Percentiles rank a stretch among this genome's conserved stretches.
phyloP scores from a whole-genome alignment of 2,329 filamentous ascomycete species.

The Aureobasidium leucospermi region DNA sequence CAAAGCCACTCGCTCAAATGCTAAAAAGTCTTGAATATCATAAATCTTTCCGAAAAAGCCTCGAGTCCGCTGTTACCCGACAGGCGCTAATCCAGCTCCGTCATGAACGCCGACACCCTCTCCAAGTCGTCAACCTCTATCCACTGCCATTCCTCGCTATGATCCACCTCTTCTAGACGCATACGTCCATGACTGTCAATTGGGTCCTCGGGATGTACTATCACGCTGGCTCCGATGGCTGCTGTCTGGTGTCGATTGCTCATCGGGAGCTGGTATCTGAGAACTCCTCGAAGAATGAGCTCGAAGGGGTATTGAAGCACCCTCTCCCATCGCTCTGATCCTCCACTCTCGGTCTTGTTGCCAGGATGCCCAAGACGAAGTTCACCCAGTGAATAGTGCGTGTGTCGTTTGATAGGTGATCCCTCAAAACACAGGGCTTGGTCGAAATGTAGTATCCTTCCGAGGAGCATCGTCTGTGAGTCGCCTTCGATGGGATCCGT shows the following conservation, averaged over 20 bases:
- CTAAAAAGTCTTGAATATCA: slow-evolving; percentile 5
- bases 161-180: slow-evolving; percentile 23
- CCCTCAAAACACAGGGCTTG: slow-evolving; percentile 84
- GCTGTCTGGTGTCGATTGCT: slow-evolving; percentile 48
- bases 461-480: slow-evolving; percentile 82
- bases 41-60: neutral
- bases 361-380: slow-evolving; percentile 76
- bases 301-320: slow-evolving; percentile 91
- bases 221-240: slow-evolving; percentile 36
- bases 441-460: slow-evolving; percentile 78
- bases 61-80: neutral
- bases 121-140: slow-evolving; percentile 18
- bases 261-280: slow-evolving; percentile 69
- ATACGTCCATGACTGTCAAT: slow-evolving; percentile 25
- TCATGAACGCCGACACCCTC: neutral
- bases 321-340: slow-evolving; percentile 79
- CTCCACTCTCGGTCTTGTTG: slow-evolving; percentile 76
- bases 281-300: slow-evolving; percentile 79
- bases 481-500: slow-evolving; percentile 54
- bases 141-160: slow-evolving; percentile 26
- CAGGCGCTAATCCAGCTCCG: neutral
- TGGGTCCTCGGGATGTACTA: slow-evolving; percentile 34
- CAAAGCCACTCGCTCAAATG: slow-evolving; percentile 7
- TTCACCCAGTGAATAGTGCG: slow-evolving; percentile 69
- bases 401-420: slow-evolving; percentile 70